Conservation (phyloP, 2,329 filamentous ascomycete species). For the Aureobasidium leucospermi region DNA sequence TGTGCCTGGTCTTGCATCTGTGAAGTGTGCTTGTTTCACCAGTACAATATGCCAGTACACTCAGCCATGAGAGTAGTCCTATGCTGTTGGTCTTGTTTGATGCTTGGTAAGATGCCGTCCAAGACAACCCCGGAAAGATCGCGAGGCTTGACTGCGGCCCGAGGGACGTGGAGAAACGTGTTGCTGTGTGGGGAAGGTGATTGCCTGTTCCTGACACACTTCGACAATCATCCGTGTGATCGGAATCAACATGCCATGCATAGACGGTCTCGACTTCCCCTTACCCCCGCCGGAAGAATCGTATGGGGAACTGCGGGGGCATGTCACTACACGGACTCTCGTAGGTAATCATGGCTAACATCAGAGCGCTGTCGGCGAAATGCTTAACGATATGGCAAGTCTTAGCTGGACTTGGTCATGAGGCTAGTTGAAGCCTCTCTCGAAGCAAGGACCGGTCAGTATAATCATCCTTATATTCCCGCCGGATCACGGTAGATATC, state of each 20-base stretch:
- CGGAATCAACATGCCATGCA: not conserved
- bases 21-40: too few species aligned
- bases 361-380: not conserved
- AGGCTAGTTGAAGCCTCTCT: not conserved
- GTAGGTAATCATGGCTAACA: not conserved
- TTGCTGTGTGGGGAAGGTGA: not conserved
- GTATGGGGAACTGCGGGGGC: not conserved
- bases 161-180: slow-evolving; percentile 6
- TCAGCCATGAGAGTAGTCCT: too few species aligned
- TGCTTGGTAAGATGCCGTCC: not conserved
- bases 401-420: not conserved
- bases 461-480: not conserved
- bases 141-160: slow-evolving; percentile 6
- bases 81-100: not conserved
- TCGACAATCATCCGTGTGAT: not conserved
- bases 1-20: not conserved
- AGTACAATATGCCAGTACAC: too few species aligned
- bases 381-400: not conserved
- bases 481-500: not conserved
- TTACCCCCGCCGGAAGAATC: not conserved
- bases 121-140: not conserved
- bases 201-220: not conserved
- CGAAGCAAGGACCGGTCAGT: not conserved
- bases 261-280: not conserved
- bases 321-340: not conserved